Percentiles rank a stretch among this genome's conserved stretches.
phyloP scores from a whole-genome alignment of 768 basidiomycete genomes.

The Terana coerulea region DNA sequence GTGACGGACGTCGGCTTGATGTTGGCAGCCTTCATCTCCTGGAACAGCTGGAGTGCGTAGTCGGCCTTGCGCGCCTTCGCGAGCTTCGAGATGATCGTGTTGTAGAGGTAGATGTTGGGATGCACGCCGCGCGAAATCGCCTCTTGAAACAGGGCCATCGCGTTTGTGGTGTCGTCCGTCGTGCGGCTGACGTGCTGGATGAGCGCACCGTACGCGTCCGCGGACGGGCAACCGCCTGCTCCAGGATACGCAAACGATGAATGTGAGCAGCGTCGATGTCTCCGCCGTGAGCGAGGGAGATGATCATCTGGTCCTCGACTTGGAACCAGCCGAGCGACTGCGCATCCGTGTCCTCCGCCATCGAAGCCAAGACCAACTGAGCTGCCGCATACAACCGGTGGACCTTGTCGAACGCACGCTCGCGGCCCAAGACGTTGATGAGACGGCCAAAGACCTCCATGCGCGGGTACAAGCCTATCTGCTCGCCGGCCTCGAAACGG shows the following conservation, averaged over 20 bases:
- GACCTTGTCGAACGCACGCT: conserved; percentile 56
- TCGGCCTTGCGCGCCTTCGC: conserved; percentile 94
- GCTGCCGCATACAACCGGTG: conserved; percentile 63
- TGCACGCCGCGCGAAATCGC: conserved; percentile 60
- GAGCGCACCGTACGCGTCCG: conserved; percentile 90
- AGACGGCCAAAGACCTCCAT: conserved; percentile 53
- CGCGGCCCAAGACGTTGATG: conserved; percentile 66
- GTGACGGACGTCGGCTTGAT: conserved; percentile 80
- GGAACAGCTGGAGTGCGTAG: conserved; percentile 81
- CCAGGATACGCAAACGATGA: conserved; percentile 74
- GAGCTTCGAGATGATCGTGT: conserved; percentile 95
- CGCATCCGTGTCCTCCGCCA: conserved; percentile 40
- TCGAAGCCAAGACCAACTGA: conserved; percentile 51
- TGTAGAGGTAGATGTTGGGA: conserved; percentile 89
- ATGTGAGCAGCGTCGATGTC: conserved; percentile 76
- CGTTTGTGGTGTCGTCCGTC: conserved; percentile 91
- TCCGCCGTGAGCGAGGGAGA: conserved; percentile 79
- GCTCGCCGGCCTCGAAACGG: conserved; percentile 44
- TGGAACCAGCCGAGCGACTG: conserved; percentile 65
- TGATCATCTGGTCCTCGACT: conserved; percentile 88
- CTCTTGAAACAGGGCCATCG: conserved; percentile 81
- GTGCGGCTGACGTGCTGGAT: conserved; percentile 88
- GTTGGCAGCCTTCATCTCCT: conserved; percentile 69
- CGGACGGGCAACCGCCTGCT: conserved; percentile 71
- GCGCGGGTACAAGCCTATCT: conserved; percentile 44